Base-by-base conservation (phyloP, 1,284 basidiomycete species). In the Pseudozyma sp. region DNA sequence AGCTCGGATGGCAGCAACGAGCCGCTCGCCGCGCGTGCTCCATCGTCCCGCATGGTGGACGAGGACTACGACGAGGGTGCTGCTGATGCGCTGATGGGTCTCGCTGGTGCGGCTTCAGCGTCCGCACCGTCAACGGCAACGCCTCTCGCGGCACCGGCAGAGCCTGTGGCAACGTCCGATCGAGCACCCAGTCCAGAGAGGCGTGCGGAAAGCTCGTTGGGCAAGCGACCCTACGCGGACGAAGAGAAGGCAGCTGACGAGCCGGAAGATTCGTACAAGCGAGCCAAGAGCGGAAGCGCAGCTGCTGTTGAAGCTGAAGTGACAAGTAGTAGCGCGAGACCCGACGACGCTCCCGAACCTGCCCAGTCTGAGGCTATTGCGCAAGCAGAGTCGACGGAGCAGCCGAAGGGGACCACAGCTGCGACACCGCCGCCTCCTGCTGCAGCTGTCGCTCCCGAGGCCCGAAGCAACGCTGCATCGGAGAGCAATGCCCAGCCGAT, bases 11-110 rank as follows among this genome's bases (percentile, higher is more conserved):
- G 68, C 31, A 79, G 77, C 67, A 77, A 80, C 55, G 65, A 68
- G 56, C 78, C 75, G 3, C 58, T 73, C 10, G 72, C 70, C 2
- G 75, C 77, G 13, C 66, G 55, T 14, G 68, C 51, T 5, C 65
- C 65, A 3, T 62, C 75, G 5, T 69, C 63, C 29, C 69, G 82
- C 34, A 68, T 72, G 45, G 72, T 82, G 14, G 80, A 82, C 50
- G 80, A 83, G 62, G 77, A 82, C 58, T 83, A 84, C 45, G 81
- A 84, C 52, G 78, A 82, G 35, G 77, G 81, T 11, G 82, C 82
- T 31, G 82, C 81, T 0, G 80, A 82, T 59, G 81, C 82, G 4
- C 69, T 84, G 11, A 81, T 84, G 79, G 82, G 82, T 24, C 74
- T 84, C 5, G 82, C 81, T 9, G 81, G 82, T 19, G 82, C 82